phyloP scores from a whole-genome alignment of 2,329 filamentous ascomycete species.

The Curvularia sp. region DNA sequence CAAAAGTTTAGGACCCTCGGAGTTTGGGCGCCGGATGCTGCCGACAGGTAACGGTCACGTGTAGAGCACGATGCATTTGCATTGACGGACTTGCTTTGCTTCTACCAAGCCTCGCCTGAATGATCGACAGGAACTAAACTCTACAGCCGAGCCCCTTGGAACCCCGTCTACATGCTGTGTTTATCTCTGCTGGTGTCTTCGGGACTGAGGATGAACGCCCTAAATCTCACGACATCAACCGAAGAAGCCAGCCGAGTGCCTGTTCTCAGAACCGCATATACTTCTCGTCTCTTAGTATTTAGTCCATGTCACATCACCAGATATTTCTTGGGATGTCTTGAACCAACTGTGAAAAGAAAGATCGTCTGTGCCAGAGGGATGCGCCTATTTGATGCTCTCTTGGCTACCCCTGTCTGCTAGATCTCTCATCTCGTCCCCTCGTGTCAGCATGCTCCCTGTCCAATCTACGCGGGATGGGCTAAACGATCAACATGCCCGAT shows the following conservation, averaged over 20 bases:
- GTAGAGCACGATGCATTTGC: neutral
- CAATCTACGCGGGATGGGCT: neutral
- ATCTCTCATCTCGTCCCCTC: neutral
- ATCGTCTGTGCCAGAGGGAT: neutral
- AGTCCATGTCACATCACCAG: neutral
- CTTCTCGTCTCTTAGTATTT: neutral
- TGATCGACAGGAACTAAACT: neutral
- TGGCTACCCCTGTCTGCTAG: neutral
- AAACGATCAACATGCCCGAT: neutral
- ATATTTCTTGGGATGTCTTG: neutral
- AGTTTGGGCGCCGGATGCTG: conserved; percentile 7
- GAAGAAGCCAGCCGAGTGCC: neutral
- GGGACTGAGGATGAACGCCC: neutral
- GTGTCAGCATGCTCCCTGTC: neutral
- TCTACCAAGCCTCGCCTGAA: neutral
- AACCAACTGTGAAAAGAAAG: neutral
- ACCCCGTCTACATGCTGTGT: neutral
- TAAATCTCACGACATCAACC: neutral
- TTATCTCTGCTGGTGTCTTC: neutral
- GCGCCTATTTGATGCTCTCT: neutral
- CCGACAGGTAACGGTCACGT: conserved; percentile 15
- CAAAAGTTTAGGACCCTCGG: conserved; percentile 19
- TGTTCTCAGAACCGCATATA: neutral
- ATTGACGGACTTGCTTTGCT: conserved; percentile 4
- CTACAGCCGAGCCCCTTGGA: neutral